Base-by-base conservation (phyloP, 2,329 filamentous ascomycete genomes). In the Aspergillus thermomutatus region DNA sequence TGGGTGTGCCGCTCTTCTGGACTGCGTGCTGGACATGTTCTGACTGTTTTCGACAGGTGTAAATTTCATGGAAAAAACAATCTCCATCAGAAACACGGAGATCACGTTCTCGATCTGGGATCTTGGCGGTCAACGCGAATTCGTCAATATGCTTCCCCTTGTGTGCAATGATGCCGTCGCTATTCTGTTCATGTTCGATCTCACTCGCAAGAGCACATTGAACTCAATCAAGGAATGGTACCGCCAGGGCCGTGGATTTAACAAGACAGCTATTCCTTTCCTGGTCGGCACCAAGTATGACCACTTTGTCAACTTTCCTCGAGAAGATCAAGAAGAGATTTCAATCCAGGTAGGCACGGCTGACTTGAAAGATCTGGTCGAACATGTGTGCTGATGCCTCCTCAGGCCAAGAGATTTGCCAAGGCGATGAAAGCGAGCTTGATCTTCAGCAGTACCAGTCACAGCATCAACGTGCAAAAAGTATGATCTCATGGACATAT, bases 141-240 rank as follows among this genome's bases (percentile, higher is more conserved):
- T 99, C 71, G 94, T 99, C 77, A 99, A 99, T 80, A 99, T 99
- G 94, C 81, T 99, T 60, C 94, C 94, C 23, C 84, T 99, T n/a
- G 94, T 99, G 59, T 99, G 94, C 82, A 99, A 99, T 74, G 94
- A 99, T 70, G 94, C 94, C 8, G 94, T 99, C 31, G 94, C 94
- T 51, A 97, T 99, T 64, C 83, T 99, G 45, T 99, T 99, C 85
- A 99, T 99, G 94, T 99, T 99, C 75, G 94, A 99, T 74, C 81
- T 99, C 64, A 99, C 94, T 28, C 85, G 94, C 66, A 99, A 99
- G 82, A 97, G 92, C 78, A 99, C 94, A 0, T 82, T 99, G 65
- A 99, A 99, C 79, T 96, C 91, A 69, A 97, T 99, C 82, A 99
- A 99, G 80, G 94, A 99, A 75, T 99, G 94, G 94, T 99, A 99